Base-by-base conservation (phyloP, 2,329 filamentous ascomycete species). In the Xylariaceae sp. region DNA sequence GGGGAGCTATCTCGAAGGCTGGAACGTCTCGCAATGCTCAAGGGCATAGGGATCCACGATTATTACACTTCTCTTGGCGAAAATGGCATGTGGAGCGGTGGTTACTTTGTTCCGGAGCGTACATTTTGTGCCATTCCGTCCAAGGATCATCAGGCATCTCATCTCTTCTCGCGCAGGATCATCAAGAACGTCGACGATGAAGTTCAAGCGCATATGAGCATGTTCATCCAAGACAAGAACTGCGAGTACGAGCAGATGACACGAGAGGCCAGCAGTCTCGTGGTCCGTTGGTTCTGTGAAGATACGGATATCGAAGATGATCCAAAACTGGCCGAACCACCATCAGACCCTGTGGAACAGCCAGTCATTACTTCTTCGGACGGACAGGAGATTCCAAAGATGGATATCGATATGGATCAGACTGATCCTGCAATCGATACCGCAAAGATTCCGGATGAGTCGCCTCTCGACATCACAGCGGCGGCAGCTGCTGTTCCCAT, bases 71-170 rank as follows among this genome's bases (percentile, higher is more conserved):
- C 85, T 0, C 80, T 96, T 5, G 90, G 90, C 0, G 83, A 86
- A 68, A 88, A 88, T 58, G 86, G 88, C 1, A 79, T 82, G 67
- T 84, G 82, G 82, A 80, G 76, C 34, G 82, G 82, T 2, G 82
- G 82, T 0, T 84, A 77, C 74, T 86, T 78, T 70, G 80, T 84
- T 0, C 82, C 82, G 0, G 84, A 92, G 66, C 78, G 92, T 47
- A 96, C 90, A 0, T 96, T 96, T 68, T 93, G 89, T 70, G 87
- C 88, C 3, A 74, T 92, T 23, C 88, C 86, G 0, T 74, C 78
- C 13, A 77, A 78, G 18, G 78, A 79, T 3, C 75, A 81, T 54
- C 62, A 67, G 7, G 76, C 75, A 0, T 70, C 71, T 51, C 57
- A 67, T 0, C 64, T 82, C 11, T 82, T 82, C 58, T 79, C 80